Conservation (phyloP, 2,329 filamentous ascomycete species). For the Fusarium sp. region DNA sequence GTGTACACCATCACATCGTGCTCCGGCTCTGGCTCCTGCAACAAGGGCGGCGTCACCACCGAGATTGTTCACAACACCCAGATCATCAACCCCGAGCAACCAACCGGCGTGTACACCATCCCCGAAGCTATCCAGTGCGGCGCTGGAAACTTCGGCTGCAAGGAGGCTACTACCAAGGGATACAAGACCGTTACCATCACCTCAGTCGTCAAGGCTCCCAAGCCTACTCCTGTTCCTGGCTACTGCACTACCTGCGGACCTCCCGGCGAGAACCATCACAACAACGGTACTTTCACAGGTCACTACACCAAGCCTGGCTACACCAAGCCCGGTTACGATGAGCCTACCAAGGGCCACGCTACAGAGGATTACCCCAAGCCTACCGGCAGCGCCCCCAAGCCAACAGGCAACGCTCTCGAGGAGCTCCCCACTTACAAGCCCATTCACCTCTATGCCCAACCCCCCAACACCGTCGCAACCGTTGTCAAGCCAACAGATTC, state of each 20-base stretch:
- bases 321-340: background rate
- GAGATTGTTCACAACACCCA: conserved; percentile 44
- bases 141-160: conserved; percentile 46
- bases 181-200: conserved; percentile 44
- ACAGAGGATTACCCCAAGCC: conserved; percentile 4
- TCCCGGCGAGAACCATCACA: conserved; percentile 8
- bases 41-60: conserved; percentile 38
- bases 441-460: background rate
- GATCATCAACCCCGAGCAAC: conserved; percentile 42
- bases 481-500: conserved; percentile 29
- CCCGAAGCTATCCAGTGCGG: conserved; percentile 48
- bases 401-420: conserved; percentile 19
- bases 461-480: conserved; percentile 27
- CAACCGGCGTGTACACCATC: conserved; percentile 48
- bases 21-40: conserved; percentile 58
- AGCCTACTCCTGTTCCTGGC: conserved; percentile 46
- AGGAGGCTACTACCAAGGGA: conserved; percentile 43
- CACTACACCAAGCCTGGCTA: conserved; percentile 4
- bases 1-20: conserved; percentile 70
- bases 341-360: conserved; percentile 11
- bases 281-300: conserved; percentile 11
- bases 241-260: conserved; percentile 43
- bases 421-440: conserved; percentile 17
- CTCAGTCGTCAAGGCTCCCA: conserved; percentile 42
- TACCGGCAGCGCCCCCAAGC: background rate